These are phyloP conservation scores for Lyophyllum semitale DNA, from an alignment of 768 basidiomycete species.

Conservation along the genomic window DNA sequence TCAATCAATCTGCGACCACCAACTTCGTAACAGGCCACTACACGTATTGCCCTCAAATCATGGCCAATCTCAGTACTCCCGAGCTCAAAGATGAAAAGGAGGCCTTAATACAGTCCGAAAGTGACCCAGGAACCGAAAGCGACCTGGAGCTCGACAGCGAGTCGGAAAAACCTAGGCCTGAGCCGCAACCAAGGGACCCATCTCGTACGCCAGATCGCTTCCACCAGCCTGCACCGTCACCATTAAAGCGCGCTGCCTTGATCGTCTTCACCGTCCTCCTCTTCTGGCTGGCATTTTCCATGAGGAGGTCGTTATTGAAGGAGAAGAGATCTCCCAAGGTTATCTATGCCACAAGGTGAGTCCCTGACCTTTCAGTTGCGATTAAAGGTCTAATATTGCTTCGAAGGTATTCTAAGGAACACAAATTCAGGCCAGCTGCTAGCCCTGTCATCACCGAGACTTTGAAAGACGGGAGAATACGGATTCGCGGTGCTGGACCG, in stretches of 20 bases:
- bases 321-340: slow-evolving; percentile 41
- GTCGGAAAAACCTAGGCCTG: neutral
- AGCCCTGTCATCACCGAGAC: slow-evolving; percentile 81
- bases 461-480: slow-evolving; percentile 67
- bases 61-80: neutral
- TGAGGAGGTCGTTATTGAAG: slow-evolving; percentile 27
- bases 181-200: neutral
- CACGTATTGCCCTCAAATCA: too few relatives aligned
- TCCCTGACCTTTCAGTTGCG: neutral
- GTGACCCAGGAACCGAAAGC: neutral
- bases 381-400: neutral
- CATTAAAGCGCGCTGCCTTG: slow-evolving; percentile 48
- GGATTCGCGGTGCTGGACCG: slow-evolving; percentile 70
- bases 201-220: slow-evolving; percentile 29
- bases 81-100: slow-evolving; percentile 7
- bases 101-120: neutral
- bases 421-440: slow-evolving; percentile 82
- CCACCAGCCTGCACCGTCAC: slow-evolving; percentile 39
- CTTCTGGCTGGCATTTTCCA: slow-evolving; percentile 44
- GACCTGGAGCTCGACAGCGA: slow-evolving; percentile 1
- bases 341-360: slow-evolving; percentile 66
- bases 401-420: slow-evolving; percentile 72
- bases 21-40: neutral
- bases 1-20: neutral
- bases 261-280: slow-evolving; percentile 40